phyloP scores from a whole-genome alignment of 345 rosid species.

The Salix caprea region DNA sequence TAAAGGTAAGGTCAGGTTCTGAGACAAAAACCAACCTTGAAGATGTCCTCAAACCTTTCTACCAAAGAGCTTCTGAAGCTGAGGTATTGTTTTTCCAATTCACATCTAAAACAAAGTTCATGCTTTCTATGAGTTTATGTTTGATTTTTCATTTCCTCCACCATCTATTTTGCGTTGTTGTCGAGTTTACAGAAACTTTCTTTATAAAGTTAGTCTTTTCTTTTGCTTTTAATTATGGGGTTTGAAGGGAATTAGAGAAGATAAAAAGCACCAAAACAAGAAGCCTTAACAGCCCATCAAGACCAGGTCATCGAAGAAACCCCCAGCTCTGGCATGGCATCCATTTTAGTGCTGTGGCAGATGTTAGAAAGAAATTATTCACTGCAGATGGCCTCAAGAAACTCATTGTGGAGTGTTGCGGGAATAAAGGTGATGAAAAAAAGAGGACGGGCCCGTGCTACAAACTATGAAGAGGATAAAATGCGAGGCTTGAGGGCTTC shows the following conservation, averaged over 20 bases:
- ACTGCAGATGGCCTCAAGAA: slow-evolving; percentile 35
- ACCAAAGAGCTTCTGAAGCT: slow-evolving; percentile 41
- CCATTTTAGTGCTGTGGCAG: slow-evolving; percentile 23
- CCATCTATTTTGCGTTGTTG: no score
- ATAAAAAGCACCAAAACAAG: slow-evolving; percentile 22
- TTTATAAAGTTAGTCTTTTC: neutral
- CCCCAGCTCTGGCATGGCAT: slow-evolving; percentile 46
- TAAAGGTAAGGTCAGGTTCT: neutral
- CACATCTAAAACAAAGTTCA: no score
- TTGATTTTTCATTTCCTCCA: no score
- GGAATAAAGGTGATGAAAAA: no score
- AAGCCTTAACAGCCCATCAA: slow-evolving; percentile 31
- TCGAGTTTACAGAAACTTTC: no score
- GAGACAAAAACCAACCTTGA: no score
- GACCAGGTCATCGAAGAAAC: slow-evolving; percentile 40
- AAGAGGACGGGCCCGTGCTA: neutral
- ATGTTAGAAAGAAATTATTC: slow-evolving; percentile 10
- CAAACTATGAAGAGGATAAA: neutral
- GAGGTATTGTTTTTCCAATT: no score
- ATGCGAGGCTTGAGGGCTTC: neutral
- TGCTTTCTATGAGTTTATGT: no score
- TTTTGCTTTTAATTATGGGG: neutral
- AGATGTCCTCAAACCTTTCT: no score
- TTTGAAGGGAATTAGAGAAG: neutral
- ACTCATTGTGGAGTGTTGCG: slow-evolving; percentile 24